A percentile compares a stretch with the other conserved stretches of the same genome.
Evolutionary conservation across 805 yeast species (phyloP).

Genomic region (Lipomyces spencermartinsiae): DNA sequence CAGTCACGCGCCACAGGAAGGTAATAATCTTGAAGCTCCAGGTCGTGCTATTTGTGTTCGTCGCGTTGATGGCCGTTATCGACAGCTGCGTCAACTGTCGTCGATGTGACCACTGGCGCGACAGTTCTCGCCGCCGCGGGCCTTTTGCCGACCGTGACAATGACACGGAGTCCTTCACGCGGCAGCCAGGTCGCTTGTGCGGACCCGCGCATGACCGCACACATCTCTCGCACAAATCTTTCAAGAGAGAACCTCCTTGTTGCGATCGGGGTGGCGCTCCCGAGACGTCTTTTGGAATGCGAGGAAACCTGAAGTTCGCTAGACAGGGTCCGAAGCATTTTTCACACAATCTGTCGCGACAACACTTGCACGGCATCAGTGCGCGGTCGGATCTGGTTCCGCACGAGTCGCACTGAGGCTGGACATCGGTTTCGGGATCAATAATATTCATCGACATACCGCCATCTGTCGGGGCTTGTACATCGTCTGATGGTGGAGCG

Average conservation of each 20-base stretch:
- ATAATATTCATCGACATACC: neutral
- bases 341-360: slow-evolving; percentile 13
- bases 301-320: slow-evolving; percentile 22
- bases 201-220: slow-evolving; percentile 32
- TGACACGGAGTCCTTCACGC: slow-evolving; percentile 10
- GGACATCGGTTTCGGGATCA: slow-evolving; percentile 3
- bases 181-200: slow-evolving; percentile 22
- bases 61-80: slow-evolving; percentile 1
- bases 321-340: slow-evolving; percentile 28
- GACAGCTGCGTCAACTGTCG: slow-evolving; percentile 23
- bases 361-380: slow-evolving; percentile 17
- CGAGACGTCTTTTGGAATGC: slow-evolving; percentile 14
- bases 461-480: slow-evolving; percentile 1
- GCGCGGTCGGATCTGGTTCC: neutral
- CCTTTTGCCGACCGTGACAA: neutral
- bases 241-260: slow-evolving; percentile 14
- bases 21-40: neutral
- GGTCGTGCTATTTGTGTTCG: neutral
- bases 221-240: slow-evolving; percentile 22
- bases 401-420: slow-evolving; percentile 3
- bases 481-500: slow-evolving; percentile 4
- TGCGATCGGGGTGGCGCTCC: slow-evolving; percentile 3
- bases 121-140: neutral
- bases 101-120: slow-evolving; percentile 7
- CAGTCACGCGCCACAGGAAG: neutral